Percentiles rank a stretch among this genome's conserved stretches.
These are phyloP conservation scores for Solanum chacoense DNA, from an alignment of 305 asterid genomes.

Conservation along the genomic window DNA sequence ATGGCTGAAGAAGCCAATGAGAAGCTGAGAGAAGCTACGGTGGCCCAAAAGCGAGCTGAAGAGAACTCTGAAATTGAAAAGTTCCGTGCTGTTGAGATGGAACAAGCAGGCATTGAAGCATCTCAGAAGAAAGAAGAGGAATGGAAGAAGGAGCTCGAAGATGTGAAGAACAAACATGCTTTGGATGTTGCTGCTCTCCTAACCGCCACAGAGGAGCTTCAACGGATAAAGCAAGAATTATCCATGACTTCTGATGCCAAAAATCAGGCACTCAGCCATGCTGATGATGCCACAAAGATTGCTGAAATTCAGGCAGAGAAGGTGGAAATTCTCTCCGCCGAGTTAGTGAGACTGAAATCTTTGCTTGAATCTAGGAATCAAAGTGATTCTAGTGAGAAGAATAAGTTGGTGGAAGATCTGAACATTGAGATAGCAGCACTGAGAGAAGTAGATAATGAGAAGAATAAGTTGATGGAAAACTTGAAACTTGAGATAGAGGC, in stretches of 20 bases:
- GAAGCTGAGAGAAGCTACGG: conserved; percentile 72
- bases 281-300: conserved; percentile 73
- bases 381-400: conserved; percentile 47
- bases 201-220: conserved; percentile 61
- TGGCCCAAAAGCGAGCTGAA: conserved; percentile 82
- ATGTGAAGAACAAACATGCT: conserved; percentile 69
- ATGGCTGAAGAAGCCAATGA: conserved; percentile 62
- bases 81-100: conserved; percentile 82
- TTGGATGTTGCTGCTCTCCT: conserved; percentile 72
- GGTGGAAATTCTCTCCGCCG: conserved; percentile 68
- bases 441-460: conserved; percentile 42
- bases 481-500: conserved; percentile 50
- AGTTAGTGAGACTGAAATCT: conserved; percentile 57
- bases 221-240: conserved; percentile 69
- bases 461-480: conserved; percentile 41
- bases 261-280: conserved; percentile 72
- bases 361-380: conserved; percentile 48
- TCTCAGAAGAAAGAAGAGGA: conserved; percentile 75
- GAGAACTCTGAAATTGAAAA: conserved; percentile 81
- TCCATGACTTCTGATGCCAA: conserved; percentile 70
- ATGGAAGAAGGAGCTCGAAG: conserved; percentile 69
- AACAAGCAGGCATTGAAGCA: conserved; percentile 85
- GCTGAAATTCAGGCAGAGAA: conserved; percentile 73
- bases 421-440: conserved; percentile 32
- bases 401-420: conserved; percentile 47